Evolutionary conservation across 352 stramenopile species (phyloP).

Genomic region (Globisporangium cystogenes): DNA sequence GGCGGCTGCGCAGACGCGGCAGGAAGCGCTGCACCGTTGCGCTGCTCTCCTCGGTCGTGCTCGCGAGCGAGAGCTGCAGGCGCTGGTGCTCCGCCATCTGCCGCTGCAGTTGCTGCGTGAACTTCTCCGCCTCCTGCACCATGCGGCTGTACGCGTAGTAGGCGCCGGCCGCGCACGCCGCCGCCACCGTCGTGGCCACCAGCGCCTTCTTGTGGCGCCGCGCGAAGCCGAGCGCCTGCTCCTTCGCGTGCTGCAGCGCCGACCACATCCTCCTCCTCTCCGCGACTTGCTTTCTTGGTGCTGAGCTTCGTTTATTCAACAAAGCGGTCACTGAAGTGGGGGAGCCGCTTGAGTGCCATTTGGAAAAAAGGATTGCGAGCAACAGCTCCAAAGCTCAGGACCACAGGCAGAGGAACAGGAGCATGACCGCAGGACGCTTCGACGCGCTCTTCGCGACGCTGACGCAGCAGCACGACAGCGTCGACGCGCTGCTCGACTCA

Average conservation of each 20-base stretch:
- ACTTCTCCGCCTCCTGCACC: conserved; percentile 60
- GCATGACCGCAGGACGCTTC: conserved; percentile 36
- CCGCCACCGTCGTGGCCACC: conserved; percentile 37
- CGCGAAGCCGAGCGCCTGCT: conserved; percentile 51
- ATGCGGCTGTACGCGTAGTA: conserved; percentile 71
- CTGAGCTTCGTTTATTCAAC: neutral
- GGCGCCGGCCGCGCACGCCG: conserved; percentile 41
- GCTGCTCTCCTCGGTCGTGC: conserved; percentile 70
- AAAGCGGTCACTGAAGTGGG: neutral
- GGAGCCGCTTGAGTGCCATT: neutral
- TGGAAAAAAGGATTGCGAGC: no score
- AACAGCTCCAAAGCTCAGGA: no score
- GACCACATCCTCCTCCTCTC: conserved; percentile 50
- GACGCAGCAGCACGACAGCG: conserved; percentile 91
- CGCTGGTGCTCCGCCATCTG: conserved; percentile 77
- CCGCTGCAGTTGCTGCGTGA: conserved; percentile 56
- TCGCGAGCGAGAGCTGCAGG: conserved; percentile 60
- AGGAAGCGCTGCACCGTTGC: conserved; percentile 74
- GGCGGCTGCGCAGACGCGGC: conserved; percentile 47
- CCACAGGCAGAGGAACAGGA: no score
- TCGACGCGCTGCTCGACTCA: conserved; percentile 95
- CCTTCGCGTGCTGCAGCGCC: conserved; percentile 45
- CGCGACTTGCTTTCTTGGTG: neutral
- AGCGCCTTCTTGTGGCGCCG: conserved; percentile 65
- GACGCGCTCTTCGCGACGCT: conserved; percentile 92